Conservation (phyloP, 2,329 filamentous ascomycete genomes). For the Colletotrichum orchidophilum region DNA sequence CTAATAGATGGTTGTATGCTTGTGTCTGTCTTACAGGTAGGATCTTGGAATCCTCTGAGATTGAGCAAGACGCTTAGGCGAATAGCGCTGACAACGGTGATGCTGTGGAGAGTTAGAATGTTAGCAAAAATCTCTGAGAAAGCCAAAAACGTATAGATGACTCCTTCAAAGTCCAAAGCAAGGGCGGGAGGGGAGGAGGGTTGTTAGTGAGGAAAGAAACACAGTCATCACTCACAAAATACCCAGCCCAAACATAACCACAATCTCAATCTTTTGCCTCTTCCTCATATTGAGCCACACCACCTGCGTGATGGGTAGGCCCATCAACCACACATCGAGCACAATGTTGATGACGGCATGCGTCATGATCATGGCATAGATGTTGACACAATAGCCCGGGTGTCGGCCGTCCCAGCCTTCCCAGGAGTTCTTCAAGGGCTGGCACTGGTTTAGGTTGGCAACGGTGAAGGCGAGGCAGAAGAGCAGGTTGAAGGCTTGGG, state of each 20-base stretch:
- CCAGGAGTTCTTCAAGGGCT: slow-evolving; percentile 55
- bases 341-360: slow-evolving; percentile 54
- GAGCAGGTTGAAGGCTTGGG: slow-evolving; percentile 24
- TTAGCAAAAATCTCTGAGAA: not conserved
- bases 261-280: slow-evolving; percentile 48
- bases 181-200: no score
- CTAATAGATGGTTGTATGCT: slow-evolving; percentile 51
- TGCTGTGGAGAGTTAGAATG: slow-evolving; percentile 38
- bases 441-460: slow-evolving; percentile 51
- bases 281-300: slow-evolving; percentile 43
- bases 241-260: slow-evolving; percentile 49
- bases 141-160: no score
- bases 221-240: slow-evolving; percentile 35
- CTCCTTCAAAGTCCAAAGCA: no score
- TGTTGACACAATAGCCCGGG: slow-evolving; percentile 45
- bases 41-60: slow-evolving; percentile 47
- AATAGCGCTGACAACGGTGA: slow-evolving; percentile 45
- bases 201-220: no score
- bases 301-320: slow-evolving; percentile 50
- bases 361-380: slow-evolving; percentile 49
- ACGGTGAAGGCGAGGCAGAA: slow-evolving; percentile 42
- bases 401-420: slow-evolving; percentile 42
- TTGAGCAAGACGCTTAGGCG: slow-evolving; percentile 52
- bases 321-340: slow-evolving; percentile 53
- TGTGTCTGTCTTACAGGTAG: slow-evolving; percentile 46